Evolutionary conservation across 768 basidiomycete species (phyloP), one percentile per base, ranked within the genome.

Genomic region (Artomyces pyxidatus): DNA sequence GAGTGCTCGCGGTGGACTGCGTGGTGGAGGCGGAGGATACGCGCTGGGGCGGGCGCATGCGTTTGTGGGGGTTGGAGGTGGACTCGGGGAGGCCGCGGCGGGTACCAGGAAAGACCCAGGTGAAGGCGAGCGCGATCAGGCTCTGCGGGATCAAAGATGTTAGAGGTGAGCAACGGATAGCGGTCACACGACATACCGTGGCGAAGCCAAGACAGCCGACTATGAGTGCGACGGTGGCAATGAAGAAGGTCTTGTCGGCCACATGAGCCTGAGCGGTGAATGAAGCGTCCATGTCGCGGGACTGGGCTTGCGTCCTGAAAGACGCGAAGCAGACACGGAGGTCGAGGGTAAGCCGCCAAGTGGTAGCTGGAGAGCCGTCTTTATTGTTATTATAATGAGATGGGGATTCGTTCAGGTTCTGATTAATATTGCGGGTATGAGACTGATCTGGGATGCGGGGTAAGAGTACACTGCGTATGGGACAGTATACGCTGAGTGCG

Each of bases 161-260:
- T n/a, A 16, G 12, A 6, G 10, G 14, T 22, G 19, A 23, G 17
- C 16, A 22, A 26, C 19, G 3, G 22, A 1, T 37, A 35, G 9
- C 14, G 10, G 45, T 9, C 16, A 11, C 42, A 23, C 8, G 17
- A 48, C 55, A 28, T 32, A 56, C 55, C 39, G 49, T 29, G 7
- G 50, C 42, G 32, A 56, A 50, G 9, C 55, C 55, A 4, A 49
- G 45, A 49, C 42, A 42, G n/a, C 55, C 55, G 12, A 25, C 17
- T 14, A 29, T 37, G 10, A 54, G 8, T 2, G 49, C 49, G 16
- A 54, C 9, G 8, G 48, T 6, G 3, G 50, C 32, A 14, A 56
- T 41, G 6, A 48, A 2, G 14, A 27, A 0, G 11, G 52, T 37
- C n/a, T 40, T 28, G 29, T 48, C 9, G 26, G 25, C 7, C 3